Evolutionary conservation across 2,329 filamentous ascomycete genomes (phyloP).

Genomic region (Proliferodiscus dingleyae): DNA sequence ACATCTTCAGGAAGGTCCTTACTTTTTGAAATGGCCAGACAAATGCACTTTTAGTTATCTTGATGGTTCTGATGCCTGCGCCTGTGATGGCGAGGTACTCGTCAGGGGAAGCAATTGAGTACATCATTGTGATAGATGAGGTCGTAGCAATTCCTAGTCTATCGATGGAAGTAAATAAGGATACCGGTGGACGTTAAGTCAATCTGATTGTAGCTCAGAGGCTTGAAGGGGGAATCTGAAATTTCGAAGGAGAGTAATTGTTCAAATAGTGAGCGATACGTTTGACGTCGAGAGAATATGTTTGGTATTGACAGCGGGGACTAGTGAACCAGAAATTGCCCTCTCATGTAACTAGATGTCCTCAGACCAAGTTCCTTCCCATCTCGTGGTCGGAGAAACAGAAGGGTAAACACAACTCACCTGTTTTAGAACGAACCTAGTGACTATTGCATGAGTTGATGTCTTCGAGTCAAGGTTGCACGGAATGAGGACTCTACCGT

Average conservation of each 20-base stretch:
- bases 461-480: neutral
- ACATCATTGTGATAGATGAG: constrained; percentile 45
- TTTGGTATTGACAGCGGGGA: neutral
- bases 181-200: no score
- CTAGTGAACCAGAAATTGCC: neutral
- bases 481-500: neutral
- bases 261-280: neutral
- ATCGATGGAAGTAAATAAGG: no score
- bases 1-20: constrained; percentile 12
- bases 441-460: neutral
- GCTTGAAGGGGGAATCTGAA: no score
- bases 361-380: neutral
- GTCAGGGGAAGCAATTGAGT: constrained; percentile 68
- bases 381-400: neutral
- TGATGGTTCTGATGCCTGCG: constrained; percentile 66
- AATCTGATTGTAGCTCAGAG: no score
- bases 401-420: neutral
- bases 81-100: constrained; percentile 87
- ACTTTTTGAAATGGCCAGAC: constrained; percentile 66
- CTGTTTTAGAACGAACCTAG: neutral
- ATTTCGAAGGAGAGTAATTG: no score
- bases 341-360: no score
- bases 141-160: no score
- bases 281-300: neutral
- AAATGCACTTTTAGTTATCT: constrained; percentile 73